Evolutionary conservation across 2,329 filamentous ascomycete genomes (phyloP).

Genomic region (Trematosphaeria pertusa): DNA sequence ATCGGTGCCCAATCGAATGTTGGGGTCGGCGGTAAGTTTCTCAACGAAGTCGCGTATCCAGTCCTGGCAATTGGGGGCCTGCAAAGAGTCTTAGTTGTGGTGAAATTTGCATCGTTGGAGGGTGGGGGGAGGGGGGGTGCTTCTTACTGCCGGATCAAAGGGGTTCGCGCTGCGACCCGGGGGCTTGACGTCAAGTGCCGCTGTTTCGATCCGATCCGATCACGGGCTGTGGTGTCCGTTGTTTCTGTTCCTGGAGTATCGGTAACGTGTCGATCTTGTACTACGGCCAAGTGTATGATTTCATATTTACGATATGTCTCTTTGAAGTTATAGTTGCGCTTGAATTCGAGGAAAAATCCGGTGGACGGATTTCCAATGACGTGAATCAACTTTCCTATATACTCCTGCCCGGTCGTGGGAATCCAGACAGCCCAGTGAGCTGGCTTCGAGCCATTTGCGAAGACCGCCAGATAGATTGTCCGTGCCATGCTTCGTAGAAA

Average conservation of each 20-base stretch:
- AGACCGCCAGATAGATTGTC: conserved; percentile 10
- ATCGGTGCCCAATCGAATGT: no score
- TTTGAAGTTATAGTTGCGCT: conserved; percentile 10
- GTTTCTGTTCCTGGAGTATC: conserved; percentile 1
- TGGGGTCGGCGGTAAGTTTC: no score
- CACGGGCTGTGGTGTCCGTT: conserved; percentile 9
- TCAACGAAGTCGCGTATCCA: conserved; percentile 12
- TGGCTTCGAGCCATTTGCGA: conserved; percentile 6
- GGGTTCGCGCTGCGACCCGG: conserved; percentile 6
- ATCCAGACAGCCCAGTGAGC: conserved; percentile 15
- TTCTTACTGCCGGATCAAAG: conserved; percentile 10
- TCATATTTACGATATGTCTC: background rate
- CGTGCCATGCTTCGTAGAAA: conserved; percentile 5
- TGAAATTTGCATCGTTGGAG: no score
- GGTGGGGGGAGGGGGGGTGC: no score
- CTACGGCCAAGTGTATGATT: conserved; percentile 3
- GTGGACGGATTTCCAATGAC: conserved; percentile 10
- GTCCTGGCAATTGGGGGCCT: conserved; percentile 11
- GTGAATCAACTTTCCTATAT: conserved; percentile 12
- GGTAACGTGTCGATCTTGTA: conserved; percentile 7
- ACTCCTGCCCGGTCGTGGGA: conserved; percentile 5
- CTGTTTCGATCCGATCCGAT: conserved; percentile 9
- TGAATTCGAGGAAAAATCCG: conserved; percentile 12
- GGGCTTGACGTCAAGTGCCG: conserved; percentile 5
- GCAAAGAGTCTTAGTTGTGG: no score